Evolutionary conservation across 2,329 filamentous ascomycete species (phyloP), one percentile per base, ranked within the genome.

Genomic region (Colletotrichum horii): DNA sequence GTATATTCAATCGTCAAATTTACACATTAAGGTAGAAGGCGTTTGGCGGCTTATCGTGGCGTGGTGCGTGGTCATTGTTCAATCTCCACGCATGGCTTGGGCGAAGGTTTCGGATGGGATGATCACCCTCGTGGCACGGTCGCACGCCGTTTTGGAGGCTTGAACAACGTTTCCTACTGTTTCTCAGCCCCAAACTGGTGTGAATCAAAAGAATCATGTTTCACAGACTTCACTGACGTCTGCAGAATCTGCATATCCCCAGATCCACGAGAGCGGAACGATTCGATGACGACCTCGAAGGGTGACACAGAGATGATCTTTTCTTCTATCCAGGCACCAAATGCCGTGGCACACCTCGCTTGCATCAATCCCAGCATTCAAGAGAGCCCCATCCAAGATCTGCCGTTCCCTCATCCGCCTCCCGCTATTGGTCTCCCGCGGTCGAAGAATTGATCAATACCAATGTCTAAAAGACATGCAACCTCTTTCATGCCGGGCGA

Each of bases 11-110:
- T 14, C n/a, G 34, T 48, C 14, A 9, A 48, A 28, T 67, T 68
- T 38, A 68, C 56, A 68, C 38, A 73, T 48, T n/a, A 11, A 26
- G 34, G 14, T 4, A 24, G 3, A 16, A 14, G 24, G 12, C 6
- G 30, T 28, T 24, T 66, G 56, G 4, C 5, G 55, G 69, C 73
- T 75, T 75, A 75, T 73, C 73, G 48, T 62, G 72, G 72, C 43
- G 43, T 52, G n/a, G 12, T 52, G 43, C 14, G 11, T 52, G 43
- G 43, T 48, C 11, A 48, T 12, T 3, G 43, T 48, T 22, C n/a
- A 52, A 65, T 65, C 22, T 65, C 62, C 62, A 65, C 22, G 61
- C 28, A 15, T 24, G 34, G 62, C 62, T 48, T 26, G 36, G 12
- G 15, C 62, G 14, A 30, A 34, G 30, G 56, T 34, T 64, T 62